Evolutionary conservation across 768 basidiomycete species (phyloP), one percentile per base, ranked within the genome.

Genomic region (Suillus plorans): DNA sequence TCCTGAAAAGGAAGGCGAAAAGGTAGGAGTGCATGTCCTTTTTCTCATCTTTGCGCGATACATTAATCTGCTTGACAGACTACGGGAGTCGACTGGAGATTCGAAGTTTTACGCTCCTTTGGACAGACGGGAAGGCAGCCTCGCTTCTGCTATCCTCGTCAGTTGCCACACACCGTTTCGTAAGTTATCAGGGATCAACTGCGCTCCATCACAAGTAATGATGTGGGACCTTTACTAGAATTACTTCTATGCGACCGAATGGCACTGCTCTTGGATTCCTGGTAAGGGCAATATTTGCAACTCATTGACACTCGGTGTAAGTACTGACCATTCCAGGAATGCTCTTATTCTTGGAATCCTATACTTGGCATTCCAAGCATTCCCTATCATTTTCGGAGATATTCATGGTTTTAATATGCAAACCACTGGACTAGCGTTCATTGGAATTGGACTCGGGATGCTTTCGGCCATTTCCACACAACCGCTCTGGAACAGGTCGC

Each of bases 151-250:
- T 1, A 78, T 94, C 36, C 36, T 80, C 16, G 69, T 85, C 63
- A 91, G 89, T 68, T 87, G 88, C 67, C 87, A 82, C 61, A 86
- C 79, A 8, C 92, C 93, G 1, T 94, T 95, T 73, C 78, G 91
- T 91, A 71, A 61, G 89, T 77, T 37, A 39, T 22, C 18, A 36
- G 20, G 5, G 22, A 20, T 56, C 25, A 36, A 14, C 7, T 31
- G 4, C 20, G 42, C 13, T 39, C 28, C 18, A 4, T 41, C 25
- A 1, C 39, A 41, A 42, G 57, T 61, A 44, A 66, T 59, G 44
- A 63, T 25, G 42, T 6, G 31, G 5, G 47, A 59, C 18, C 3
- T 28, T 41, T 62, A 20, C 42, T 65, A 90, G 89, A 87, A 72
- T 77, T 92, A 7, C 76, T 91, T 5, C 45, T 85, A 0, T 84